Evolutionary conservation across 495 filamentous ascomycete species (phyloP).

Genomic region (Lepidopterella palustris): DNA sequence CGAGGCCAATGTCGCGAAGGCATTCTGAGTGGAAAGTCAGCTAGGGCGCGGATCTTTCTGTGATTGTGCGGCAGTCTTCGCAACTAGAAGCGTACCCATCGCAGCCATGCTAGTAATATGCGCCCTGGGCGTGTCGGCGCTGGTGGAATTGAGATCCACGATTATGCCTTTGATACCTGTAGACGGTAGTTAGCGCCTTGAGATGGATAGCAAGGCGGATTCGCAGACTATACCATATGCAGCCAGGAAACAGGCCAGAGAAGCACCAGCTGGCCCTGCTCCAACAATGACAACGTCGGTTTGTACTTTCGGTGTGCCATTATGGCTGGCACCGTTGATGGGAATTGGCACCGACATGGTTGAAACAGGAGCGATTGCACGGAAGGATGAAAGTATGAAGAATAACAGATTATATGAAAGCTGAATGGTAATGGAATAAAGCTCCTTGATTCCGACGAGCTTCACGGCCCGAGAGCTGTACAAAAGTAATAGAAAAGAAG

Average conservation of each 20-base stretch:
- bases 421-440: too few species aligned
- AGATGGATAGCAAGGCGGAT: neutral
- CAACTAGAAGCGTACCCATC: conserved; percentile 33
- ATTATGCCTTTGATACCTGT: conserved; percentile 43
- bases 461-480: too few species aligned
- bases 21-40: conserved; percentile 37
- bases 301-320: too few species aligned
- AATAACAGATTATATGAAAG: too few species aligned
- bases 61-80: neutral
- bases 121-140: conserved; percentile 48
- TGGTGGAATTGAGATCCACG: conserved; percentile 42
- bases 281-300: conserved; percentile 51
- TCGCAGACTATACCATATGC: conserved; percentile 48
- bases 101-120: conserved; percentile 59
- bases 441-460: too few species aligned
- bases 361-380: too few species aligned
- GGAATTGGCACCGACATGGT: too few species aligned
- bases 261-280: conserved; percentile 50
- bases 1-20: conserved; percentile 51
- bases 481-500: too few species aligned
- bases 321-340: too few species aligned
- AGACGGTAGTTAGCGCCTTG: neutral
- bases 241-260: conserved; percentile 50
- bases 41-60: neutral
- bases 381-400: too few species aligned